Conservation (phyloP, 257 asterid genomes). For the Nicotiana noctiflora region DNA sequence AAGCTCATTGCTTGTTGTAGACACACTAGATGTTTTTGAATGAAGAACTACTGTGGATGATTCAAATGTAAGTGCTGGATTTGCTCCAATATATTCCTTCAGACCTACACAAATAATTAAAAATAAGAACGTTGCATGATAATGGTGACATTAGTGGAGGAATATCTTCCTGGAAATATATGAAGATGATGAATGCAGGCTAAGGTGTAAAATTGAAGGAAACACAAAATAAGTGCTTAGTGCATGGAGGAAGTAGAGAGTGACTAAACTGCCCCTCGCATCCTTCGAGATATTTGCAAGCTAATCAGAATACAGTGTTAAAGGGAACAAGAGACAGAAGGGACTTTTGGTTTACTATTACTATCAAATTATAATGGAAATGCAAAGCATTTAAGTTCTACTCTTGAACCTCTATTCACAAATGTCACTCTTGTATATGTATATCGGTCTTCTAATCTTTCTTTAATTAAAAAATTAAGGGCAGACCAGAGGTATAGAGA, state of each 20-base stretch:
- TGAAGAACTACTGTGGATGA: constrained; percentile 44
- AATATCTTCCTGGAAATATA: not conserved
- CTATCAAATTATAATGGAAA: not conserved
- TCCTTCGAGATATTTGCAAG: not conserved
- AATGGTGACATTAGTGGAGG: not conserved
- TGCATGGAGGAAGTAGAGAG: not conserved
- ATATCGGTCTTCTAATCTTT: not conserved
- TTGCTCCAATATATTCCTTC: constrained; percentile 91
- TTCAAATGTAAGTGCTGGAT: constrained; percentile 48
- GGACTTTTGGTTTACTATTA: not conserved
- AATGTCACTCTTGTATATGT: not conserved
- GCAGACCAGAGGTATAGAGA: not conserved
- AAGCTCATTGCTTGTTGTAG: constrained; percentile 45
- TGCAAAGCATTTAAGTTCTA: not conserved
- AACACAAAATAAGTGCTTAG: not conserved
- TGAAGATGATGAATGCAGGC: not conserved
- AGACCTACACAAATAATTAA: constrained; percentile 45
- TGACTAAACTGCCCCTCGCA: not conserved
- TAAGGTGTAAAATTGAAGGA: not conserved
- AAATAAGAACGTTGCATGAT: no score
- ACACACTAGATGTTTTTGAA: constrained; percentile 48
- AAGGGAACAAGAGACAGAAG: not conserved
- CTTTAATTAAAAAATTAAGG: no score
- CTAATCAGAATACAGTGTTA: not conserved
- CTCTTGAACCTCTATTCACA: not conserved